A percentile compares a stretch with the other conserved stretches of the same genome.
phyloP scores from a whole-genome alignment of 805 yeast genomes.

The Metschnikowia anglica region DNA sequence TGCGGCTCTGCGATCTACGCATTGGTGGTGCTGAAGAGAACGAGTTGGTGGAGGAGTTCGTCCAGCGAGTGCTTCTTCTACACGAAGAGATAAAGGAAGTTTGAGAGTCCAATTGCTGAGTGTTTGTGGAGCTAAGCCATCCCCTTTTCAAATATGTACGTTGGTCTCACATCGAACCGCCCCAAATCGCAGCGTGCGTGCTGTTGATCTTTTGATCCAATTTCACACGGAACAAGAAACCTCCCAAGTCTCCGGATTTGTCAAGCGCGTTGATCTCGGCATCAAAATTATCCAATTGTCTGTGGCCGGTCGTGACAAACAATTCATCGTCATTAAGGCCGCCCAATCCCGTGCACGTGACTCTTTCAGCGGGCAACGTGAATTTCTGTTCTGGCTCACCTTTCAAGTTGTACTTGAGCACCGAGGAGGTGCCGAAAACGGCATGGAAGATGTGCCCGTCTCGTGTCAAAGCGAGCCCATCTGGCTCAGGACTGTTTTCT shows the following conservation, averaged over 20 bases:
- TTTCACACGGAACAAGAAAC: constrained; percentile 52
- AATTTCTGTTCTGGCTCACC: constrained; percentile 55
- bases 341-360: constrained; percentile 71
- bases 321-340: constrained; percentile 49
- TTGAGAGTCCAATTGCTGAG: neutral
- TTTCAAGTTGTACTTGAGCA: constrained; percentile 50
- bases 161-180: constrained; percentile 20
- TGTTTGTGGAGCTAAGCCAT: too few relatives aligned
- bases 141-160: too few relatives aligned
- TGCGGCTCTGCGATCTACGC: constrained; percentile 60
- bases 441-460: constrained; percentile 62
- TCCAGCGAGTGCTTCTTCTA: constrained; percentile 38
- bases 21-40: constrained; percentile 66
- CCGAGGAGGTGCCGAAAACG: constrained; percentile 58
- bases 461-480: constrained; percentile 66
- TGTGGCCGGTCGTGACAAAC: constrained; percentile 67
- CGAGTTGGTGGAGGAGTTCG: constrained; percentile 68
- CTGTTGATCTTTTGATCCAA: constrained; percentile 32
- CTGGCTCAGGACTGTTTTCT: constrained; percentile 59
- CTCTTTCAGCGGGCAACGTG: constrained; percentile 56
- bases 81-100: neutral
- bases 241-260: constrained; percentile 54
- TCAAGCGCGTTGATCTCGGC: constrained; percentile 25
- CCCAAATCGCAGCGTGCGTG: constrained; percentile 31
- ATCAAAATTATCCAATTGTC: constrained; percentile 41